These are phyloP conservation scores for Backusella luteola DNA, from an alignment of 192 early-diverging fungal species.

Conservation along the genomic window DNA sequence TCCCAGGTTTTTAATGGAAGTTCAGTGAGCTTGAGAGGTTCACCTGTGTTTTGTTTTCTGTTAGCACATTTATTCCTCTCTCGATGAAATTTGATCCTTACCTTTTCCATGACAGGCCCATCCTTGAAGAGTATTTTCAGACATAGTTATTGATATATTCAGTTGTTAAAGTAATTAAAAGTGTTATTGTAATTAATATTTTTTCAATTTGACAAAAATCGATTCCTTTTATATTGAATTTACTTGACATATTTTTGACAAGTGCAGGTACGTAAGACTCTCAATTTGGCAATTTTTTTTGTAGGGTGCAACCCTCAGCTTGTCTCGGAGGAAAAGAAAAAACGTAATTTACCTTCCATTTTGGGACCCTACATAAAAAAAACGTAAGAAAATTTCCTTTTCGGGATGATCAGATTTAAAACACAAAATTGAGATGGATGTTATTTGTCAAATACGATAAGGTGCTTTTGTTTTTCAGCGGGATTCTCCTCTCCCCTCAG, in stretches of 20 bases:
- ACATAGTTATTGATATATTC: constrained; percentile 4
- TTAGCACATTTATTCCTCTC: not conserved
- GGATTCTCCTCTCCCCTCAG: not conserved
- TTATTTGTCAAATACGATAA: too few species aligned
- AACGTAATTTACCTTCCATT: not conserved
- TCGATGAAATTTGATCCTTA: not conserved
- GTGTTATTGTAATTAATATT: not conserved
- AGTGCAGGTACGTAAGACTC: not conserved
- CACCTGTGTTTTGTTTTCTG: not conserved
- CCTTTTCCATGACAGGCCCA: constrained; percentile 28
- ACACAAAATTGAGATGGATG: not conserved
- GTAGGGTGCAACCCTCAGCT: too few species aligned
- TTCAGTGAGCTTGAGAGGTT: not conserved
- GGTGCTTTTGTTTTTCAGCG: too few species aligned
- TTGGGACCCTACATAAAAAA: not conserved
- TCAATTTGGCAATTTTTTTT: not conserved
- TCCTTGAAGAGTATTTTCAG: constrained; percentile 22
- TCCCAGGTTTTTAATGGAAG: not conserved
- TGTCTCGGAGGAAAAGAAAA: not conserved
- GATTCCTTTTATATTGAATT: not conserved
- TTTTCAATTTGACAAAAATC: not conserved
- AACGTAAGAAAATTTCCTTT: not conserved
- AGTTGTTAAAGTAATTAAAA: not conserved
- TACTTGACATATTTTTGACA: not conserved
- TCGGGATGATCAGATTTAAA: not conserved